A percentile compares a stretch with the other conserved stretches of the same genome.
Evolutionary conservation across 352 stramenopile species (phyloP).

Genomic region (Globisporangium carolinianum): DNA sequence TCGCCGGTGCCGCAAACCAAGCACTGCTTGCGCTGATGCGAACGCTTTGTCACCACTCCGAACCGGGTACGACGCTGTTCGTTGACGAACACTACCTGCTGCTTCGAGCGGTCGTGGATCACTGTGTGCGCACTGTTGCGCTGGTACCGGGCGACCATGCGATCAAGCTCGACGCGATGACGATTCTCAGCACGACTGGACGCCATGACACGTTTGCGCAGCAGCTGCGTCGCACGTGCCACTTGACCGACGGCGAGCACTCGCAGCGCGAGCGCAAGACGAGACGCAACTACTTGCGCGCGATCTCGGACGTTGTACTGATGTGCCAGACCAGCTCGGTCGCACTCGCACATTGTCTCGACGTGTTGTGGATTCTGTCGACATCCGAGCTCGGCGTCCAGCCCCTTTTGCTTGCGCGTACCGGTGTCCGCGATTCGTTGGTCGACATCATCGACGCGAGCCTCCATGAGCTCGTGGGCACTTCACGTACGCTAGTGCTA

Average conservation of each 20-base stretch:
- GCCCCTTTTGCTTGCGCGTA: neutral
- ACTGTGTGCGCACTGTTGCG: constrained; percentile 6
- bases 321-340: neutral
- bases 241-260: neutral
- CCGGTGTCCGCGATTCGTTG: neutral
- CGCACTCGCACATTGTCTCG: neutral
- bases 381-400: constrained; percentile 1
- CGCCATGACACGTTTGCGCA: neutral
- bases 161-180: constrained; percentile 6
- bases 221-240: constrained; percentile 1
- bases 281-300: constrained; percentile 1
- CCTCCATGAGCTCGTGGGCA: constrained; percentile 3
- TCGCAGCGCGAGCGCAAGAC: constrained; percentile 1
- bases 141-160: constrained; percentile 2
- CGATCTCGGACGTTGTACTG: constrained; percentile 1
- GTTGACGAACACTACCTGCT: neutral
- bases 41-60: neutral
- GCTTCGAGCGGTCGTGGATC: neutral
- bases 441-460: constrained; percentile 4
- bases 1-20: constrained; percentile 1
- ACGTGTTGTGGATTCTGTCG: constrained; percentile 3
- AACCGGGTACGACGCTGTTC: neutral
- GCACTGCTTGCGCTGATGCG: constrained; percentile 4
- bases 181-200: constrained; percentile 5
- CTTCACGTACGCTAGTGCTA: constrained; percentile 2